These are phyloP conservation scores for Alliaria petiolata DNA, from an alignment of 345 rosid species.

Conservation along the genomic window DNA sequence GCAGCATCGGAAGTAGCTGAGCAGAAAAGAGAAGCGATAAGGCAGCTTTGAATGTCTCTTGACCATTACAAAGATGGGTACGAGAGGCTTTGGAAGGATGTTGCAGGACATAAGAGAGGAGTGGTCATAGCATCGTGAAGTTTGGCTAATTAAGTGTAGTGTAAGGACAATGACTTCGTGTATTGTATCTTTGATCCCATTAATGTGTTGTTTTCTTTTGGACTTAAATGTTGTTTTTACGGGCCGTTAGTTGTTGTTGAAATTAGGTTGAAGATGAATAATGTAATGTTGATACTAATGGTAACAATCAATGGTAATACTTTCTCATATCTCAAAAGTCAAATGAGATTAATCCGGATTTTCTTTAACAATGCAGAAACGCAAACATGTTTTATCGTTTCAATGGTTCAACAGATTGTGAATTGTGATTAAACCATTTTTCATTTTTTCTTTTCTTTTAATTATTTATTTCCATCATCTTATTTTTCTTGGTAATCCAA, in stretches of 20 bases:
- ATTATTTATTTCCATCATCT: no score
- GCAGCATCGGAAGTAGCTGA: slow-evolving; percentile 51
- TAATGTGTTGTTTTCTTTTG: neutral
- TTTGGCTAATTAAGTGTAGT: neutral
- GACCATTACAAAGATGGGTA: slow-evolving; percentile 60
- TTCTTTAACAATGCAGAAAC: no score
- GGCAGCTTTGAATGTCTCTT: slow-evolving; percentile 66
- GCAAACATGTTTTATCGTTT: neutral
- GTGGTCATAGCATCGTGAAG: slow-evolving; percentile 5
- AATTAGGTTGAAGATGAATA: slow-evolving; percentile 10
- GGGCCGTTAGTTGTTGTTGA: neutral
- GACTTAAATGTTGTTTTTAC: neutral
- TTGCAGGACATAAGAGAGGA: slow-evolving; percentile 30
- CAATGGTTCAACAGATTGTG: no score
- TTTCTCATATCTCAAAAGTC: no score
- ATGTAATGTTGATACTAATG: slow-evolving; percentile 4
- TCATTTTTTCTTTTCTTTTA: no score
- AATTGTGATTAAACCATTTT: no score
- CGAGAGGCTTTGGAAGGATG: slow-evolving; percentile 43
- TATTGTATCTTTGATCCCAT: neutral
- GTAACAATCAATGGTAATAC: neutral
- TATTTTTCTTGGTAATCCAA: no score
- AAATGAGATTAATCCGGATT: no score
- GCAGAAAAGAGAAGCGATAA: slow-evolving; percentile 66
- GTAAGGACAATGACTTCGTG: slow-evolving; percentile 1